A percentile compares a stretch with the other conserved stretches of the same genome.
These are phyloP conservation scores for Dictyostelium intermedium DNA, from an alignment of 78 protist species.

Conservation along the genomic window DNA sequence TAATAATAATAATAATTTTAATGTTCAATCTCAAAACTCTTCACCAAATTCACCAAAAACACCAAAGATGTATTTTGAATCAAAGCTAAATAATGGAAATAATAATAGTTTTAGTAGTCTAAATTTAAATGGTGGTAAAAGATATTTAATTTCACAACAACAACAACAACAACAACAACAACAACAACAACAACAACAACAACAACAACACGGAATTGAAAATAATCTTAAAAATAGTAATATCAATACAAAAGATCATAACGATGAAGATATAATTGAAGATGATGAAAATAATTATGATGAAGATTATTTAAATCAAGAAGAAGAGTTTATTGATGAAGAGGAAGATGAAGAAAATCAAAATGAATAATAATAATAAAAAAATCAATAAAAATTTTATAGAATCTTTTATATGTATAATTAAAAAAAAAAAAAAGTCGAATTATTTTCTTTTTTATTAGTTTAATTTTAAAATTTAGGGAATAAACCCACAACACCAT, in stretches of 20 bases:
- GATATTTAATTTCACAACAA: not conserved
- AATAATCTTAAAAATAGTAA: not conserved
- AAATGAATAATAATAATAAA: not conserved
- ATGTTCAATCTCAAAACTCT: not conserved
- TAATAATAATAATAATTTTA: not conserved
- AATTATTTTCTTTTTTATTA: not conserved
- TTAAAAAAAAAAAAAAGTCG: not conserved
- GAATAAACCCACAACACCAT: constrained; percentile 39
- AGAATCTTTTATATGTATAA: not conserved
- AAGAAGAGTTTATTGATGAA: not conserved
- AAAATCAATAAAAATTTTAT: not conserved
- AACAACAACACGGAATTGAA: not conserved
- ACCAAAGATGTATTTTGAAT: not conserved
- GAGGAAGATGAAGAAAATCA: not conserved
- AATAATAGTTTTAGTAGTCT: not conserved
- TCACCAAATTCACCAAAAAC: not conserved
- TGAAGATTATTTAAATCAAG: constrained; percentile 8
- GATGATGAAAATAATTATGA: not conserved
- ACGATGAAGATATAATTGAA: not conserved
- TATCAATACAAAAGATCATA: not conserved
- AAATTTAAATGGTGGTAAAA: not conserved
- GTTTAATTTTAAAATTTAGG: constrained; percentile 10
- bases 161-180: not conserved
- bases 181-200: not conserved
- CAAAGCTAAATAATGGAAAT: not conserved